Conservation (phyloP, 2,329 filamentous ascomycete species). For the Pseudopithomyces chartarum region DNA sequence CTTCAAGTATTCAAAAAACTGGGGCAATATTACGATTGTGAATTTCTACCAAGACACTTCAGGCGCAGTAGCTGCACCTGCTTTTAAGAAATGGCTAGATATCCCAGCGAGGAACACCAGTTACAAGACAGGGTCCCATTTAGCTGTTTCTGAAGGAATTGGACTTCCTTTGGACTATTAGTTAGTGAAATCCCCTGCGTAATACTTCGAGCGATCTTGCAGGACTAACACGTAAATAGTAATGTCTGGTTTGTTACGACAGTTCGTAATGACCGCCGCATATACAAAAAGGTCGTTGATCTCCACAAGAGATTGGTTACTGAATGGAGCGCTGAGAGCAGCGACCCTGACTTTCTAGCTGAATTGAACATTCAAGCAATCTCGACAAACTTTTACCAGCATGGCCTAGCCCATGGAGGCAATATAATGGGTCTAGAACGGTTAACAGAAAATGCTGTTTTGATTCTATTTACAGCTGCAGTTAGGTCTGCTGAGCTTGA, state of each 20-base stretch:
- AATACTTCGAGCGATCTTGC: not conserved
- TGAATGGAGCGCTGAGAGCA: slow-evolving; percentile 32
- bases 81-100: slow-evolving; percentile 1
- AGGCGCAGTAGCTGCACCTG: slow-evolving; percentile 1
- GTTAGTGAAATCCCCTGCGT: slow-evolving; percentile 3
- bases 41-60: not conserved
- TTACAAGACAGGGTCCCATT: slow-evolving; percentile 8
- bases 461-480: not conserved
- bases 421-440: slow-evolving; percentile 49
- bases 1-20: not conserved
- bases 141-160: slow-evolving; percentile 3
- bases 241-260: slow-evolving; percentile 27
- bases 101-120: slow-evolving; percentile 3
- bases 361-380: slow-evolving; percentile 46
- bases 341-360: slow-evolving; percentile 38
- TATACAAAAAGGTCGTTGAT: slow-evolving; percentile 46
- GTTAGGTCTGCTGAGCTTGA: not conserved
- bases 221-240: slow-evolving; percentile 1
- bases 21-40: slow-evolving; percentile 1
- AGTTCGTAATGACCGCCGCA: slow-evolving; percentile 39
- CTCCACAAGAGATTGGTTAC: slow-evolving; percentile 48
- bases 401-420: slow-evolving; percentile 44
- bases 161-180: slow-evolving; percentile 2
- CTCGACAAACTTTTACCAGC: slow-evolving; percentile 42
- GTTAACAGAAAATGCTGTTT: not conserved